phyloP scores from a whole-genome alignment of 1,139 yeast genomes.

The Blastobotrys buckinghamii region DNA sequence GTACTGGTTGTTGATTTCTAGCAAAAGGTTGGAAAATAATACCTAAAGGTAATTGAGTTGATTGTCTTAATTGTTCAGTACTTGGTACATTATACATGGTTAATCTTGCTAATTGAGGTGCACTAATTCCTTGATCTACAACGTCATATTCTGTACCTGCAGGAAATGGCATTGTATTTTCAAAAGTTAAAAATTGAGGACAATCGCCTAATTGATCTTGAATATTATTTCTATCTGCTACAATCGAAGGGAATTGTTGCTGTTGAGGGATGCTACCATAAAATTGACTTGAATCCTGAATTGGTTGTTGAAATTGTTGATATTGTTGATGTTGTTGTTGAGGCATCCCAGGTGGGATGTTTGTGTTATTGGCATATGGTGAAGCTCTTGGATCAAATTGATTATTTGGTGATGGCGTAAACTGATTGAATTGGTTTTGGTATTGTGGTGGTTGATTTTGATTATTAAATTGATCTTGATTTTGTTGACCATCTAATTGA shows the following conservation, averaged over 20 bases:
- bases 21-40: constrained; percentile 84
- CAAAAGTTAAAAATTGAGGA: constrained; percentile 59
- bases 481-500: constrained; percentile 6
- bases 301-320: constrained; percentile 1
- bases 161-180: constrained; percentile 73
- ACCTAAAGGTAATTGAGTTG: constrained; percentile 77
- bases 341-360: no score
- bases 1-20: constrained; percentile 38
- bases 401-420: constrained; percentile 3
- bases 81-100: constrained; percentile 83
- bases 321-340: constrained; percentile 3
- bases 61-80: constrained; percentile 60
- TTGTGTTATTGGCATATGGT: neutral
- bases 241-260: constrained; percentile 43
- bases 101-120: constrained; percentile 72
- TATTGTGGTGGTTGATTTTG: constrained; percentile 6
- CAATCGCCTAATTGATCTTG: constrained; percentile 42
- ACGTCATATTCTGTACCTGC: constrained; percentile 68
- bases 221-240: constrained; percentile 48
- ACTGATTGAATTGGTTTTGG: constrained; percentile 1
- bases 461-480: neutral
- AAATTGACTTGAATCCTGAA: constrained; percentile 1
- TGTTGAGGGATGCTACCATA: constrained; percentile 3
- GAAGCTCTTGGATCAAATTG: neutral
- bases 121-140: constrained; percentile 78